A percentile compares a stretch with the other conserved stretches of the same genome.
phyloP scores from a whole-genome alignment of 2,329 filamentous ascomycete species.

The Tolypocladium paradoxum region DNA sequence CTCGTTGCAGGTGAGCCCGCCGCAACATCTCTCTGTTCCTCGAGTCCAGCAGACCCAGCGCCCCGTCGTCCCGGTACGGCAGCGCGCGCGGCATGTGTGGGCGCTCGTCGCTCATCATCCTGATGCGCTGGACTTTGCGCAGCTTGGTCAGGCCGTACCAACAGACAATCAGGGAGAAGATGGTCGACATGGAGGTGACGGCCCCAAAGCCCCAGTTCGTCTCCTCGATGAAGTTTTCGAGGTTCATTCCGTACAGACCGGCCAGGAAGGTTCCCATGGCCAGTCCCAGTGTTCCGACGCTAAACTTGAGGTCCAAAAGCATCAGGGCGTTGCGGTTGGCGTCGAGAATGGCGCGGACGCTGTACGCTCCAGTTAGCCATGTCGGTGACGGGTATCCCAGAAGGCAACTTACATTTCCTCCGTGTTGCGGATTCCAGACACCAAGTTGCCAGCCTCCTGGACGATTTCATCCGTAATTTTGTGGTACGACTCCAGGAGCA shows the following conservation, averaged over 20 bases:
- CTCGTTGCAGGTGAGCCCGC: conserved; percentile 39
- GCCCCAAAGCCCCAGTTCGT: conserved; percentile 74
- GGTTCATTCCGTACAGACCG: conserved; percentile 99
- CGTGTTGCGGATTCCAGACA: conserved; percentile 91
- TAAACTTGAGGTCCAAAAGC: conserved; percentile 93
- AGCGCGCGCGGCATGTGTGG: conserved; percentile 25
- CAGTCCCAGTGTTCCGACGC: conserved; percentile 86
- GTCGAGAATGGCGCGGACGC: conserved; percentile 91
- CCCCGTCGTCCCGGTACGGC: conserved; percentile 36
- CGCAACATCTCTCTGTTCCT: conserved; percentile 44
- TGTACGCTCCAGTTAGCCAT: conserved; percentile 25
- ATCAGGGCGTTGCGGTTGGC: conserved; percentile 97
- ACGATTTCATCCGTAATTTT: conserved; percentile 98
- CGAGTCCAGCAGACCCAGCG: conserved; percentile 40
- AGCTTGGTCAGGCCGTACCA: conserved; percentile 76
- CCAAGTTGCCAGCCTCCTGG: conserved; percentile 84
- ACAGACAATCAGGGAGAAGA: conserved; percentile 68
- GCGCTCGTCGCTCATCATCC: conserved; percentile 54
- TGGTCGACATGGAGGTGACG: conserved; percentile 59
- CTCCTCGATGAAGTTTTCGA: conserved; percentile 98
- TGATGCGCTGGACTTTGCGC: conserved; percentile 74
- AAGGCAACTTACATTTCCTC: conserved; percentile 88
- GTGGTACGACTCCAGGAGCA: conserved; percentile 93
- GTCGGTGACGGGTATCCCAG: too few relatives aligned
- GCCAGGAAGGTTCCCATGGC: conserved; percentile 91